A percentile compares a stretch with the other conserved stretches of the same genome.
phyloP scores from a whole-genome alignment of 129 eudicot genomes.

The Lonicera japonica region DNA sequence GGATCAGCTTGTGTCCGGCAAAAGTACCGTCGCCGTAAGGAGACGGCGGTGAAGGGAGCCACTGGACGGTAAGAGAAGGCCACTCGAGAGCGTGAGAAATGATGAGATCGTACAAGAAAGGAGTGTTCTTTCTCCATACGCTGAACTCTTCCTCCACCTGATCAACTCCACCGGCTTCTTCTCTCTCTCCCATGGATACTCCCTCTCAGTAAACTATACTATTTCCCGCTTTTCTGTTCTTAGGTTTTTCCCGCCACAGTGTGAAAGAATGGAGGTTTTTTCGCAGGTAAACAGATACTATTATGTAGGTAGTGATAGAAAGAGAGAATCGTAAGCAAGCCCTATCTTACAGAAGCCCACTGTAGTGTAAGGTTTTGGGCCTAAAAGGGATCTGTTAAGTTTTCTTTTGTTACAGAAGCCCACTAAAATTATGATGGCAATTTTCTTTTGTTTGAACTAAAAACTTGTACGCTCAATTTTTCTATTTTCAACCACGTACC shows the following conservation, averaged over 20 bases:
- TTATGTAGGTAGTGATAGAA: too few species aligned
- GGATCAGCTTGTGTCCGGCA: slow-evolving; percentile 58
- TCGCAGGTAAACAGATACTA: too few species aligned
- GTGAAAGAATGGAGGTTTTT: too few species aligned
- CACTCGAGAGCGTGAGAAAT: slow-evolving; percentile 78
- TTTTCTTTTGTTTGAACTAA: too few species aligned
- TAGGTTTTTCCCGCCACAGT: slow-evolving; percentile 2
- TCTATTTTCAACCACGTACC: too few species aligned
- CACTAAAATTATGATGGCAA: too few species aligned
- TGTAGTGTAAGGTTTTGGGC: too few species aligned
- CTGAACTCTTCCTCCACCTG: slow-evolving; percentile 70
- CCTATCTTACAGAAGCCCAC: too few species aligned
- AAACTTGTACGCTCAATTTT: too few species aligned
- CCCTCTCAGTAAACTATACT: background rate
- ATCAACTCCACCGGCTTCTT: slow-evolving; percentile 36
- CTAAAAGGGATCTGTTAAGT: too few species aligned
- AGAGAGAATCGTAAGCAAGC: too few species aligned
- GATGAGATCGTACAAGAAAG: slow-evolving; percentile 74
- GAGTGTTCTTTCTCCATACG: slow-evolving; percentile 88
- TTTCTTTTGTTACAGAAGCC: too few species aligned
- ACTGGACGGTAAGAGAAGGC: slow-evolving; percentile 98
- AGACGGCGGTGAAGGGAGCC: slow-evolving; percentile 65
- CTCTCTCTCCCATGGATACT: slow-evolving; percentile 12
- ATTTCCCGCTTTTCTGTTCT: background rate
- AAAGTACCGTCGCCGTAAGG: slow-evolving; percentile 45